Evolutionary conservation across 2,329 filamentous ascomycete genomes (phyloP), one percentile per base, ranked within the genome.

Genomic region (Zymoseptoria brevis): DNA sequence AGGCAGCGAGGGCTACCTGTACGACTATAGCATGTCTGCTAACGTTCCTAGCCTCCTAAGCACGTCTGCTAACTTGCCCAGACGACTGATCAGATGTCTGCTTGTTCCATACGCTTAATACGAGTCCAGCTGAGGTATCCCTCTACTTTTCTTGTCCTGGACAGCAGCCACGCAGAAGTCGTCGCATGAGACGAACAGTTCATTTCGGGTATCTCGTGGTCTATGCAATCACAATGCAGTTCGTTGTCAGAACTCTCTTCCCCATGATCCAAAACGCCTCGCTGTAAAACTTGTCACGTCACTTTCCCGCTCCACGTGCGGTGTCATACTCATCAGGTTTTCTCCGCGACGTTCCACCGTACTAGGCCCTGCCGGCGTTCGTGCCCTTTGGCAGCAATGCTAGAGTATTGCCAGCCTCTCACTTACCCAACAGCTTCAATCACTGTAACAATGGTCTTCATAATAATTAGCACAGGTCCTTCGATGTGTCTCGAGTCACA

Each of bases 171-270:
- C 16, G 35, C 16, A 45, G 13, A 45, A 45, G 35, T 45, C 35
- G 35, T 45, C 35, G 35, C 35, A 7, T 13, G 16, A 45, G 35
- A 45, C 35, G 35, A 16, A 45, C 35, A 45, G 35, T 58, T 16
- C 26, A 35, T 30, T 52, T 50, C 57, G 61, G 61, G 61, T 63
- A 63, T 63, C 61, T 63, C 61, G 57, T 63, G 50, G 56, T 63
- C 61, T 61, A 61, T 61, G 61, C 61, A 61, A 57, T 50, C 53
- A 48, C 35, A 56, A 57, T 56, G 53, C 53, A 21, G 16, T 51
- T 41, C 57, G 19, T 60, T 35, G 35, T 51, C 35, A 16, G 35
- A 45, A 51, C 24, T 45, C 54, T 9, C 26, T 52, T 51, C 35
- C 22, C 55, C 57, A 55, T 51, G 50, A 49, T 57, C 55, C 59